phyloP scores from a whole-genome alignment of 1,284 basidiomycete species.

The Pseudozyma pruni region DNA sequence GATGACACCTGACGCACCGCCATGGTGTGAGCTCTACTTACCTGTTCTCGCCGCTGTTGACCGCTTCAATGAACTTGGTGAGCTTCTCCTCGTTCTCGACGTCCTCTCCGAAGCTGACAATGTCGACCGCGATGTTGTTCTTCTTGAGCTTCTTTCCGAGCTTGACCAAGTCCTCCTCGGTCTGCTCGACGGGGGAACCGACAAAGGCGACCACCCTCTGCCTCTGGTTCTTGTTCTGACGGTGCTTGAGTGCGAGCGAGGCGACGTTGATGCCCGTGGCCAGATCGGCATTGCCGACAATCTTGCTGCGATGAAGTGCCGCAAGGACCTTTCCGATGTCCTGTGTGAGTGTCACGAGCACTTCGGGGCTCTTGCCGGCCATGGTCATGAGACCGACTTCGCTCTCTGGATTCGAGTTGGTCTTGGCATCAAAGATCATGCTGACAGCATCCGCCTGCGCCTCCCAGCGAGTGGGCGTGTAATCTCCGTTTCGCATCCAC shows the following conservation, averaged over 20 bases:
- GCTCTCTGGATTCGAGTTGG: slow-evolving; percentile 91
- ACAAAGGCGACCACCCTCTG: slow-evolving; percentile 95
- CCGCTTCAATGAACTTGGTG: slow-evolving; percentile 80
- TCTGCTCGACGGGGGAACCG: slow-evolving; percentile 76
- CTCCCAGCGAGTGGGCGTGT: slow-evolving; percentile 81
- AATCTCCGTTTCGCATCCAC: slow-evolving; percentile 83
- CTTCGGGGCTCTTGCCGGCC: slow-evolving; percentile 81
- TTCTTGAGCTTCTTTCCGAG: slow-evolving; percentile 98
- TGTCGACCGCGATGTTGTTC: slow-evolving; percentile 96
- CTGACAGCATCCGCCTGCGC: slow-evolving; percentile 93
- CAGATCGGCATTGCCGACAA: slow-evolving; percentile 84
- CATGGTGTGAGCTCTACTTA: slow-evolving; percentile 67
- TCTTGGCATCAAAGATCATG: slow-evolving; percentile 90
- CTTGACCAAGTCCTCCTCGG: slow-evolving; percentile 71
- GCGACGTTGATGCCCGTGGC: slow-evolving; percentile 91
- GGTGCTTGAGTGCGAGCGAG: slow-evolving; percentile 89
- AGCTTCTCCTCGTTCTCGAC: slow-evolving; percentile 74
- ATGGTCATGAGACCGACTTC: slow-evolving; percentile 97
- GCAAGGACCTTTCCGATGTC: slow-evolving; percentile 90
- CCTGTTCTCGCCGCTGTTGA: slow-evolving; percentile 84
- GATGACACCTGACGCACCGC: too few relatives aligned
- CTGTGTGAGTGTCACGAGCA: slow-evolving; percentile 93
- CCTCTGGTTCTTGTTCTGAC: slow-evolving; percentile 97
- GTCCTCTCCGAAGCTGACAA: slow-evolving; percentile 78
- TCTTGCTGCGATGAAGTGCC: slow-evolving; percentile 78